These are phyloP conservation scores for Leishmania tropica DNA, from an alignment of 208 protist species.

Conservation along the genomic window DNA sequence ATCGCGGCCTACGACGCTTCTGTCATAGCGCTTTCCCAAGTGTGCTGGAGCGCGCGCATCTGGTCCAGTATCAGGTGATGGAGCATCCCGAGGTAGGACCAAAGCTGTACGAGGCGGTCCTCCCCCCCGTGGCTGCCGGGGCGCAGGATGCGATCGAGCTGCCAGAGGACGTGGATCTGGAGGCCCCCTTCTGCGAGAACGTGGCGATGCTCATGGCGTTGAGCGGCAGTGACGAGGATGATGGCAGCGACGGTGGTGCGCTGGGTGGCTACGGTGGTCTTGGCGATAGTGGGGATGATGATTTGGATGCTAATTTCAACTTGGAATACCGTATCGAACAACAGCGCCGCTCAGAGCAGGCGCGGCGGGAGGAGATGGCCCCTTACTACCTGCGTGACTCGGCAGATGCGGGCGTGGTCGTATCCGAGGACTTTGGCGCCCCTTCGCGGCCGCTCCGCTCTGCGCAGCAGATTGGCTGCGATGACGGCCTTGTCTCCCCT, in stretches of 20 bases:
- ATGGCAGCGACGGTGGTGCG: constrained; percentile 15
- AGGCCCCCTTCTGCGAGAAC: constrained; percentile 65
- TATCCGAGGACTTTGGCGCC: neutral
- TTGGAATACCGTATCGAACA: constrained; percentile 55
- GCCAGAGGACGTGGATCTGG: constrained; percentile 59
- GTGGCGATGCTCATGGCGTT: constrained; percentile 49
- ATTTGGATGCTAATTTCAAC: constrained; percentile 34
- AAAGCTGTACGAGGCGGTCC: constrained; percentile 54
- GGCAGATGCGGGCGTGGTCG: neutral
- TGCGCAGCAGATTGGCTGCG: constrained; percentile 14
- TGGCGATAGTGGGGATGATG: constrained; percentile 11
- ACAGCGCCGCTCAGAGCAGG: constrained; percentile 44
- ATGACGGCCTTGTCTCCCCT: neutral
- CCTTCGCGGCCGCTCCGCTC: constrained; percentile 4
- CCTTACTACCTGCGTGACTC: constrained; percentile 78
- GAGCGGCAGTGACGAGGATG: constrained; percentile 54
- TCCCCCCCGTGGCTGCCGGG: constrained; percentile 57
- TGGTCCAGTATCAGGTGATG: constrained; percentile 54
- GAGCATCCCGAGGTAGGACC: constrained; percentile 38
- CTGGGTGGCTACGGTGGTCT: neutral
- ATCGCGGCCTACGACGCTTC: constrained; percentile 44
- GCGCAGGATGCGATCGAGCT: constrained; percentile 63
- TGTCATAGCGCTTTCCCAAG: constrained; percentile 56
- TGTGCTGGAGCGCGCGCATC: constrained; percentile 67
- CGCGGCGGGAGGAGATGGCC: constrained; percentile 56